A percentile compares a stretch with the other conserved stretches of the same genome.
These are phyloP conservation scores for Penicillium aurantiogriseum DNA, from an alignment of 2,329 filamentous ascomycete species.

Conservation along the genomic window DNA sequence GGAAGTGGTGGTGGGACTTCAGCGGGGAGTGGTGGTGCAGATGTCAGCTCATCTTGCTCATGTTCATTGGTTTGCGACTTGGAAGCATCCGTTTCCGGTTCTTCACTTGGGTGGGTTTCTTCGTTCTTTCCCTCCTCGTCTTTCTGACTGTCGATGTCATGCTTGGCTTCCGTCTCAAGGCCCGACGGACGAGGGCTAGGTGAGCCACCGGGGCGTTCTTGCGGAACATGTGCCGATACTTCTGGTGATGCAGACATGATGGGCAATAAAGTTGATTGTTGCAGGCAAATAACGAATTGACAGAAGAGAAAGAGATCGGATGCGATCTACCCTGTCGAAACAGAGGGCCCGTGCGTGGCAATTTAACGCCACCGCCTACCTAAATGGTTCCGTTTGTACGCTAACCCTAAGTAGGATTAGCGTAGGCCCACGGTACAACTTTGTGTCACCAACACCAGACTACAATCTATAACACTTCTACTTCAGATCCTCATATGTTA, in stretches of 20 bases:
- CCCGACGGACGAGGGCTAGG: conserved; percentile 85
- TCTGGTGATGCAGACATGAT: conserved; percentile 16
- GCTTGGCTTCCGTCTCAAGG: conserved; percentile 62
- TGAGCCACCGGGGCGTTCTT: conserved; percentile 84
- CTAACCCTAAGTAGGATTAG: neutral
- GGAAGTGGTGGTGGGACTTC: conserved; percentile 52
- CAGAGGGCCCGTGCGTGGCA: neutral
- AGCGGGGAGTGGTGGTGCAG: conserved; percentile 43
- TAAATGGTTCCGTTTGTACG: too few species aligned
- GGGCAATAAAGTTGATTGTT: conserved; percentile 1
- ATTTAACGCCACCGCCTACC: neutral
- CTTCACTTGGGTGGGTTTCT: conserved; percentile 45
- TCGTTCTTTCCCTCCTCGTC: conserved; percentile 12
- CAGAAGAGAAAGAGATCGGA: neutral
- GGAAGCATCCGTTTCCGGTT: conserved; percentile 25
- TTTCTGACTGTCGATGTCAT: conserved; percentile 15
- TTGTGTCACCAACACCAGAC: too few species aligned
- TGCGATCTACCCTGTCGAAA: neutral
- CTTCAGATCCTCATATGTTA: neutral
- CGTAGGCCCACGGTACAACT: neutral
- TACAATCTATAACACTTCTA: neutral
- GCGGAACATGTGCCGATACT: conserved; percentile 35
- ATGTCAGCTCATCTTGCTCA: conserved; percentile 20
- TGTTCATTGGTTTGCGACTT: conserved; percentile 17
- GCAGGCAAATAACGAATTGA: neutral